Conservation (phyloP, 768 basidiomycete species). For the Phaffia tasmanica region DNA sequence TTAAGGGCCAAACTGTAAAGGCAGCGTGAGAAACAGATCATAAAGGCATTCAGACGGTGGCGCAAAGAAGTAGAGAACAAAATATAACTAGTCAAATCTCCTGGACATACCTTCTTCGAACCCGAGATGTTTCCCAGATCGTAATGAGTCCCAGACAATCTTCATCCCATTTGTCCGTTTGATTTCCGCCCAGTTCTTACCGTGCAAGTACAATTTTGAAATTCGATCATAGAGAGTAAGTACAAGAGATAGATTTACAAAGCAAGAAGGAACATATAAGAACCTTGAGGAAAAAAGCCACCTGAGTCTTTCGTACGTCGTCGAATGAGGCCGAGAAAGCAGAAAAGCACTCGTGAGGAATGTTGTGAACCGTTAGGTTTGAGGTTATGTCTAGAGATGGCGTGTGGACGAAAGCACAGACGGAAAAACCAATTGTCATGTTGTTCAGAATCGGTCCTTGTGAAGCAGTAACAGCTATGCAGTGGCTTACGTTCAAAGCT, state of each 20-base stretch:
- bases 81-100: neutral
- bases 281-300: constrained; percentile 29
- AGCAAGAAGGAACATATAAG: constrained; percentile 20
- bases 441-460: neutral
- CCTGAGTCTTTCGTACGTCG: constrained; percentile 58
- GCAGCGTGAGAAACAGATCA: neutral
- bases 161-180: constrained; percentile 73
- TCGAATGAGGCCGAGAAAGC: constrained; percentile 72
- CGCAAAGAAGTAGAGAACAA: neutral
- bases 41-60: neutral
- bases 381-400: constrained; percentile 49
- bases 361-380: constrained; percentile 64
- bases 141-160: constrained; percentile 49
- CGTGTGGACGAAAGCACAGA: neutral
- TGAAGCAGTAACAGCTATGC: too few species aligned
- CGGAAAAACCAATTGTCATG: neutral
- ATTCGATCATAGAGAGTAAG: neutral
- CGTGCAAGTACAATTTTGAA: constrained; percentile 48
- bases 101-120: constrained; percentile 19
- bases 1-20: constrained; percentile 21
- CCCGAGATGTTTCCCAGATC: constrained; percentile 60
- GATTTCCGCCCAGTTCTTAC: constrained; percentile 66
- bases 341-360: constrained; percentile 75
- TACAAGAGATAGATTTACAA: too few species aligned
- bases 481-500: constrained; percentile 14